Evolutionary conservation across 2,329 filamentous ascomycete genomes (phyloP), one percentile per base, ranked within the genome.

Genomic region (Pseudogymnoascus sp.): DNA sequence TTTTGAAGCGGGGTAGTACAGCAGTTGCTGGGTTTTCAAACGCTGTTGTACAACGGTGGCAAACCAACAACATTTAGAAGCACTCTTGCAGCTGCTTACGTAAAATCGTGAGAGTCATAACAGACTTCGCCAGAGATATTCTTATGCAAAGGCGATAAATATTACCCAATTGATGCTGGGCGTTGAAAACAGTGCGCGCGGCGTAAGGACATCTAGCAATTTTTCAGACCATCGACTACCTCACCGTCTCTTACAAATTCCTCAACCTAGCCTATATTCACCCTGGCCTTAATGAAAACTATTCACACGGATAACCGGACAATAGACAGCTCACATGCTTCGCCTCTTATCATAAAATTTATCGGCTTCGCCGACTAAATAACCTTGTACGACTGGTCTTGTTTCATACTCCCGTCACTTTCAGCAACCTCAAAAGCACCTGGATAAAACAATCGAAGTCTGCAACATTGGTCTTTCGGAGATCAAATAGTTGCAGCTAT

Each of bases 361-460:
- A 66, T 79, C 76, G 69, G 0, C 78, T 66, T 82, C 80, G 2
- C 68, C 69, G 0, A 75, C 66, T 17, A 82, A 65, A 33, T 33
- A 10, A 11, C 31, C 70, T 78, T 78, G 66, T 80, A 82, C 71
- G 72, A 80, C 2, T 79, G 77, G 68, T 82, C 80, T 11, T 76
- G 63, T 68, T 81, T 81, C 74, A 82, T 78, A 6, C n/a, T n/a
- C n/a, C n/a, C n/a, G n/a, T n/a, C n/a, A n/a, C n/a, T n/a, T n/a
- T n/a, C n/a, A n/a, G n/a, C n/a, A n/a, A n/a, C n/a, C n/a, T n/a
- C n/a, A n/a, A n/a, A 0, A 80, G 72, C 0, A 79, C 77, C 68
- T 82, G 79, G 60, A 76, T 79, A 66, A 82, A 80, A 67, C 77
- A 80, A 69, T 82, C 80, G 63, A 74, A 82, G 64, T 80, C 77